Conservation (phyloP, 2,329 filamentous ascomycete species). For the Colletotrichum musicola region DNA sequence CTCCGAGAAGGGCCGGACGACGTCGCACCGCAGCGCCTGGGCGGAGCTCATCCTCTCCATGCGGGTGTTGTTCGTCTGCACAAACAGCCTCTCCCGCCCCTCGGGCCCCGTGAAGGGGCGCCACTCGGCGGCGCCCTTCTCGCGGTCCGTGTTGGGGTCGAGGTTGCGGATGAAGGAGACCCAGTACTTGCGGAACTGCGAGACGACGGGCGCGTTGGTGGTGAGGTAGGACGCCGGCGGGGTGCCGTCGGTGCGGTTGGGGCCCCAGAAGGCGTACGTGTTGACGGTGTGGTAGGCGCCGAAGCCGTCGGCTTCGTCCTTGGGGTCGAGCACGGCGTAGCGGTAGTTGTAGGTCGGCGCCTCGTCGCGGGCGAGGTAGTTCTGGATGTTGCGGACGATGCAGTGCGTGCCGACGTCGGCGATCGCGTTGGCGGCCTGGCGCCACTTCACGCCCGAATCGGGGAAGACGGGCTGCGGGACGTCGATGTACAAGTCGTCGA, state of each 20-base stretch:
- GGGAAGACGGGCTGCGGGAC: slow-evolving; percentile 49
- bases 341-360: slow-evolving; percentile 73
- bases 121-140: slow-evolving; percentile 64
- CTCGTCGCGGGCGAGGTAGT: slow-evolving; percentile 47
- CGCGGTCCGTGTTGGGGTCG: slow-evolving; percentile 71
- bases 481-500: slow-evolving; percentile 53
- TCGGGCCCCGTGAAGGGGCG: slow-evolving; percentile 52
- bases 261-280: slow-evolving; percentile 75
- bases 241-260: slow-evolving; percentile 61
- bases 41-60: slow-evolving; percentile 54
- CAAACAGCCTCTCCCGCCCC: slow-evolving; percentile 52
- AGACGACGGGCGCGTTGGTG: slow-evolving; percentile 68
- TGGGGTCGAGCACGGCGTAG: slow-evolving; percentile 74
- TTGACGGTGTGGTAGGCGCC: slow-evolving; percentile 79
- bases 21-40: slow-evolving; percentile 34
- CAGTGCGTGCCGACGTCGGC: slow-evolving; percentile 53
- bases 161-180: slow-evolving; percentile 76
- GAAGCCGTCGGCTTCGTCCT: slow-evolving; percentile 62
- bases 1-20: slow-evolving; percentile 28
- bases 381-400: slow-evolving; percentile 48
- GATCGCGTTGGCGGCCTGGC: slow-evolving; percentile 52
- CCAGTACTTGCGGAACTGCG: slow-evolving; percentile 78
- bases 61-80: slow-evolving; percentile 55
- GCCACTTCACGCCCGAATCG: slow-evolving; percentile 51
- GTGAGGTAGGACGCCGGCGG: slow-evolving; percentile 68